Percentiles rank a stretch among this genome's conserved stretches.
Conservation (phyloP, 2,329 filamentous ascomycete species). For the Aspergillus ustus region DNA sequence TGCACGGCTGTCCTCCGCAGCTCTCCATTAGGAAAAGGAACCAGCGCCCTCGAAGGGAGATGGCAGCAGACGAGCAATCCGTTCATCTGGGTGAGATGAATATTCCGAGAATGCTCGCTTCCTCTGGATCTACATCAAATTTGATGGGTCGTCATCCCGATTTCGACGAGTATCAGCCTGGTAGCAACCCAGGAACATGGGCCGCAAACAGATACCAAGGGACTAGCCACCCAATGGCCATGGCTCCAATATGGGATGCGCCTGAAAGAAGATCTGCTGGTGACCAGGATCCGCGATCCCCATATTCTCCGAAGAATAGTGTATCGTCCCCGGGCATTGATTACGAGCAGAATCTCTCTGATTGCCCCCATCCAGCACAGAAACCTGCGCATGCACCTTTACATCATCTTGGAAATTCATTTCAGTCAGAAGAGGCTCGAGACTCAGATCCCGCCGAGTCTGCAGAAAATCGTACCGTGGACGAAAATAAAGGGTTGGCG, state of each 20-base stretch:
- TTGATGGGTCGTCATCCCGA: conserved; percentile 28
- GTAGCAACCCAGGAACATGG: conserved; percentile 20
- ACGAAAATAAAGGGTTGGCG: conserved; percentile 19
- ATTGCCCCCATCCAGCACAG: background rate
- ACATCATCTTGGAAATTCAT: background rate
- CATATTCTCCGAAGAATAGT: conserved; percentile 32
- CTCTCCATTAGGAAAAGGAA: conserved; percentile 33
- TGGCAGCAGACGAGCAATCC: conserved; percentile 25
- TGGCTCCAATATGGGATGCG: conserved; percentile 9
- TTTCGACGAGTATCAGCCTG: conserved; percentile 25
- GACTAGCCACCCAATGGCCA: background rate
- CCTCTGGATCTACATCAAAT: conserved; percentile 28
- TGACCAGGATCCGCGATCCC: conserved; percentile 29
- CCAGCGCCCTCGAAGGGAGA: conserved; percentile 19
- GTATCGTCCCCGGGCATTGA: conserved; percentile 11
- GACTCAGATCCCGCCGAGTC: background rate
- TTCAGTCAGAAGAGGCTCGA: conserved; percentile 1
- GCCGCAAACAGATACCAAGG: conserved; percentile 13
- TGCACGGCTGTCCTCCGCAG: conserved; percentile 19
- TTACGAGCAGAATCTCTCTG: background rate
- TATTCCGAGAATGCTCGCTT: conserved; percentile 34
- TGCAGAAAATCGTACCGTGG: conserved; percentile 2
- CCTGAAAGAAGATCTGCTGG: conserved; percentile 7
- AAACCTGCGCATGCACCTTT: background rate
- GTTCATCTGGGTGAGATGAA: conserved; percentile 35